These are phyloP conservation scores for Tolypocladium sp. DNA, from an alignment of 2,329 filamentous ascomycete species.

Conservation along the genomic window DNA sequence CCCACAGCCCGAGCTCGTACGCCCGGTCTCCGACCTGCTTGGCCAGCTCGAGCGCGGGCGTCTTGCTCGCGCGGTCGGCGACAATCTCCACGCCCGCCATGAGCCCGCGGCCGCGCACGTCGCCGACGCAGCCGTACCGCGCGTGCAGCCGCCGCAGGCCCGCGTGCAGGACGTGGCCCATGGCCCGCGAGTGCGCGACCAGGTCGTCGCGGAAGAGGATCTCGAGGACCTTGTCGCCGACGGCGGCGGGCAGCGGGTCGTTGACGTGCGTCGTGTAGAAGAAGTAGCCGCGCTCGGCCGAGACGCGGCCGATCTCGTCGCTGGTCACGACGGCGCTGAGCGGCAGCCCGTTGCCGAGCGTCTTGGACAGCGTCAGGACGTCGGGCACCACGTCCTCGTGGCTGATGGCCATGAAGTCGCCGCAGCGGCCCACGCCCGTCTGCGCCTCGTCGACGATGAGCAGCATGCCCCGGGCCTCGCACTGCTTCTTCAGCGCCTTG, in stretches of 20 bases:
- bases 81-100: slow-evolving; percentile 53
- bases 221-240: slow-evolving; percentile 53
- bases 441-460: slow-evolving; percentile 55
- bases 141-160: slow-evolving; percentile 35
- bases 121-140: slow-evolving; percentile 52
- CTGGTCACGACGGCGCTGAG: slow-evolving; percentile 49
- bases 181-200: slow-evolving; percentile 30
- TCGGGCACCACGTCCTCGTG: slow-evolving; percentile 46
- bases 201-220: slow-evolving; percentile 49
- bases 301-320: slow-evolving; percentile 38
- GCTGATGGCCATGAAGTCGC: slow-evolving; percentile 50
- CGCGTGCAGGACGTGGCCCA: slow-evolving; percentile 35
- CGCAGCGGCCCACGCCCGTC: slow-evolving; percentile 47
- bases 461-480: slow-evolving; percentile 47
- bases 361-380: slow-evolving; percentile 53
- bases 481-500: slow-evolving; percentile 42
- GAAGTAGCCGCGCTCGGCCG: slow-evolving; percentile 38
- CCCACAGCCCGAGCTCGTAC: slow-evolving; percentile 44
- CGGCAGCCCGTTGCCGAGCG: slow-evolving; percentile 50
- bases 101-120: slow-evolving; percentile 49
- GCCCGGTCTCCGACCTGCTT: slow-evolving; percentile 35
- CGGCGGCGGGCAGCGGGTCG: slow-evolving; percentile 50
- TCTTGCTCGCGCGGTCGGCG: slow-evolving; percentile 35
- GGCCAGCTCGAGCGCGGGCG: slow-evolving; percentile 36
- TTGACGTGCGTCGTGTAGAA: slow-evolving; percentile 56